Base-by-base conservation (phyloP, 2,329 filamentous ascomycete species). In the Phialophora expanda region DNA sequence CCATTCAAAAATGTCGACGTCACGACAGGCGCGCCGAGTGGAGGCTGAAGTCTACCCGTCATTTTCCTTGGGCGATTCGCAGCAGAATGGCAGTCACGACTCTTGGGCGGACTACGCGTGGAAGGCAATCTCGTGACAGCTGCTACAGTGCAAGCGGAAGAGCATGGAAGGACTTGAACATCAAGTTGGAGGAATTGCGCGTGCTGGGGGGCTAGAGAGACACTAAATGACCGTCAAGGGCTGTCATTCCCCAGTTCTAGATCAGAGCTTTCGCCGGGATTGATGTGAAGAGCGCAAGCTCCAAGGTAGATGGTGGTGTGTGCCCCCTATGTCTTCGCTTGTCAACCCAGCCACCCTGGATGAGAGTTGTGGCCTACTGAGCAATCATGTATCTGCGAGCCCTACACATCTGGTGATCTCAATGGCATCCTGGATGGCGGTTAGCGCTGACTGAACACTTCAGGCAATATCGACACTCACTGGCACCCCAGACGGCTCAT, bases 401-500 rank as follows among this genome's bases (percentile, higher is more conserved):
- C 80, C 82, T 12, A 84, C 75, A 73, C 88, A 90, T 70, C 79
- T 80, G 2, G 87, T 89, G 57, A 90, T 85, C 73, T 90, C 88
- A n/a, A 90, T 78, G 3, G 84, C 88, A 71, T 90, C 88, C 87
- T 89, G 60, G 14, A 64, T 77, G 34, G 79, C 74, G 11, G 24
- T 51, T n/a, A 20, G 32, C 0, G 9, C 17, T 14, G 4, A 34
- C 12, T 41, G 20, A 17, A 38, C 4, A 28, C 26, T 50, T 24
- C 11, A 30, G 9, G 3, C n/a, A 22, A 5, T 14, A 24, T 30
- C 26, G 9, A 17, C 11, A 51, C 66, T 64, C 50, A 69, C 87
- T 38, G 86, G 86, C 30, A 85, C 83, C 4, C 88, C 89, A 7
- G 87, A 88, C 0, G 89, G 89, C 76, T 91, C 89, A 74, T 84